Evolutionary conservation across 306 rosid genomes (phyloP), one percentile per base, ranked within the genome.

Genomic region (Gynostemma pentaphyllum): DNA sequence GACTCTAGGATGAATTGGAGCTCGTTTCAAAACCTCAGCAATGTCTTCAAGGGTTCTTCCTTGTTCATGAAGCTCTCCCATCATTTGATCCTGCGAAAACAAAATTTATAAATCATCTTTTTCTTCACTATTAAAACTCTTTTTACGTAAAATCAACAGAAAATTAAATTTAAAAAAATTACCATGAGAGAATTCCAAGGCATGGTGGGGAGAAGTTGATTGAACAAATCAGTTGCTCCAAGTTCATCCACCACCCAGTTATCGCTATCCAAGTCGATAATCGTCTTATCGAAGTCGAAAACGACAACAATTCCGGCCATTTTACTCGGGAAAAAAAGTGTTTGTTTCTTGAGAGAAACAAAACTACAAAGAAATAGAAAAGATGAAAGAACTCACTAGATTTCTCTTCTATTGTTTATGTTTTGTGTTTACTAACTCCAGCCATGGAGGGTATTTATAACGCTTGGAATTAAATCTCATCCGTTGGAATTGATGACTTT

Each of bases 171-270:
- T 32, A 57, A 55, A 29, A 1, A 55, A 29, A 27, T 23, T 62
- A 88, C 96, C 95, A 89, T 89, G 75, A 86, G 79, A 46, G 89
- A 82, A 69, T 89, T 89, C 97, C 95, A 89, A 5, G 95, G 89
- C 95, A 89, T 84, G 64, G 92, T 77, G 19, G 89, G 87, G 64
- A 79, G 84, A 14, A 89, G 86, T 1, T 72, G 59, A 34, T 86
- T 80, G 82, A 84, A 89, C 74, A 78, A 78, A 59, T 86, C 86
- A 1, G 89, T 82, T 28, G 63, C 70, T 53, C 89, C 92, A 50
- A 89, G 66, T 15, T 77, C 89, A 7, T 89, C 95, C 12, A 89
- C 49, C 22, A 86, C 87, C 91, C 86, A 89, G 5, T 89, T 84
- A 71, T 89, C 97, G 32, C 95, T 84, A 7, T 89, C 95, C 5